These are phyloP conservation scores for Didymella segeticola DNA, from an alignment of 2,329 filamentous ascomycete species.

Conservation along the genomic window DNA sequence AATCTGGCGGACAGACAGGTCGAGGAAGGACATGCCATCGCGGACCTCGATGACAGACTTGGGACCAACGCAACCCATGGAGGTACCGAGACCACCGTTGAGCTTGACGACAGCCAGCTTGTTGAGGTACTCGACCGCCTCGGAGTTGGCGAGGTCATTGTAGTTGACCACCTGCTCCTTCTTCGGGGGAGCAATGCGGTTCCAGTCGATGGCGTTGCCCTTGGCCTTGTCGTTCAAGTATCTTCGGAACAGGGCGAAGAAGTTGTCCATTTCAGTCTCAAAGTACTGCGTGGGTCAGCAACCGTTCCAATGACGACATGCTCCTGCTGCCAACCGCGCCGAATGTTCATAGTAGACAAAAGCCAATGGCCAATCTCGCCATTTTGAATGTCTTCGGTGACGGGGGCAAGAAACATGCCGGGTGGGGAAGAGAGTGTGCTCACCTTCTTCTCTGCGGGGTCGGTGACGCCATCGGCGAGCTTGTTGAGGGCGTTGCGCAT, in stretches of 20 bases:
- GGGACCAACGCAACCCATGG: constrained; percentile 98
- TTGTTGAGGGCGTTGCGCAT: constrained; percentile 98
- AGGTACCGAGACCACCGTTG: constrained; percentile 98
- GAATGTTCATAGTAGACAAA: constrained; percentile 4
- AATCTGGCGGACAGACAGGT: constrained; percentile 97
- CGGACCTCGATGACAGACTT: constrained; percentile 99
- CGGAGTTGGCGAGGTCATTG: constrained; percentile 83
- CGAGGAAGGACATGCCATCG: constrained; percentile 99
- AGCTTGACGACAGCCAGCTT: constrained; percentile 99
- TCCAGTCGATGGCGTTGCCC: constrained; percentile 95
- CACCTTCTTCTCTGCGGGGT: constrained; percentile 81
- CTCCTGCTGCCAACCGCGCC: constrained; percentile 15
- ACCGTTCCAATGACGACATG: constrained; percentile 18
- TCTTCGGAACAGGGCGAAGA: constrained; percentile 97
- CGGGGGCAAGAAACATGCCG: background rate
- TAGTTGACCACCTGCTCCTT: constrained; percentile 95
- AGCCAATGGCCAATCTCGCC: background rate
- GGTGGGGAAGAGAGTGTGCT: constrained; percentile 20
- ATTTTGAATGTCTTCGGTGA: background rate
- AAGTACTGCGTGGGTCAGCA: constrained; percentile 69
- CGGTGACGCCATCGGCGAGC: constrained; percentile 86
- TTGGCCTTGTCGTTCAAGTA: constrained; percentile 99
- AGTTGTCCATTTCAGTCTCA: constrained; percentile 99
- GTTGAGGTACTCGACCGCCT: constrained; percentile 92
- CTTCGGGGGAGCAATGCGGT: constrained; percentile 92